These are phyloP conservation scores for Blastocrithidia nonstop DNA, from an alignment of 208 protist genomes.

Conservation along the genomic window DNA sequence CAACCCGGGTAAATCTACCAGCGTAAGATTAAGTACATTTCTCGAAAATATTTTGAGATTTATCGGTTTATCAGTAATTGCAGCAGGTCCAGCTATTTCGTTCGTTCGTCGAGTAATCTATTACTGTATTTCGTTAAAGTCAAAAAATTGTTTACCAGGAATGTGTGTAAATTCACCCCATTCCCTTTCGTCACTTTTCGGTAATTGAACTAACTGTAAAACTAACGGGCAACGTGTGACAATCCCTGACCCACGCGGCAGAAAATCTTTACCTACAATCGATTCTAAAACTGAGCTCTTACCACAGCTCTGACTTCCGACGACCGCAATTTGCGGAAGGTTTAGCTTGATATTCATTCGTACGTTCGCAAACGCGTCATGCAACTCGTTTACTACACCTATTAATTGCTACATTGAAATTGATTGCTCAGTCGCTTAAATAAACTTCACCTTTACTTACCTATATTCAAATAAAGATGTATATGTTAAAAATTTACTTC, in stretches of 20 bases:
- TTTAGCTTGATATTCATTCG: constrained; percentile 90
- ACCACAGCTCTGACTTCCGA: constrained; percentile 93
- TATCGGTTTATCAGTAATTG: constrained; percentile 94
- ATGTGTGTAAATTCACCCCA: constrained; percentile 85
- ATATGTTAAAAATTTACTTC: no score
- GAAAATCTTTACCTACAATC: constrained; percentile 98
- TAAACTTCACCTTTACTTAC: no score
- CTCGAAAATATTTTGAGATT: constrained; percentile 92
- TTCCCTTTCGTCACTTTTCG: constrained; percentile 30
- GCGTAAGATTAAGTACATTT: constrained; percentile 95
- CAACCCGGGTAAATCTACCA: constrained; percentile 99
- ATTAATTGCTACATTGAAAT: constrained; percentile 92
- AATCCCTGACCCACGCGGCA: constrained; percentile 98
- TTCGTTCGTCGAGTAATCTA: constrained; percentile 95
- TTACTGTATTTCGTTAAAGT: constrained; percentile 93
- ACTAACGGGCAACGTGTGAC: constrained; percentile 98
- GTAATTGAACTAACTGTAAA: constrained; percentile 93
- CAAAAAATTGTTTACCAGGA: constrained; percentile 82
- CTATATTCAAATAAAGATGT: no score
- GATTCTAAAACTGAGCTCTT: constrained; percentile 98
- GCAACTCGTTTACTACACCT: constrained; percentile 94
- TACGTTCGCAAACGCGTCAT: constrained; percentile 88
- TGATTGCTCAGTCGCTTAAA: not conserved
- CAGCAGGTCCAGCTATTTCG: constrained; percentile 86
- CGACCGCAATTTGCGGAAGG: constrained; percentile 98